Base-by-base conservation (phyloP, 495 filamentous ascomycete genomes). In the Poronia punctata region DNA sequence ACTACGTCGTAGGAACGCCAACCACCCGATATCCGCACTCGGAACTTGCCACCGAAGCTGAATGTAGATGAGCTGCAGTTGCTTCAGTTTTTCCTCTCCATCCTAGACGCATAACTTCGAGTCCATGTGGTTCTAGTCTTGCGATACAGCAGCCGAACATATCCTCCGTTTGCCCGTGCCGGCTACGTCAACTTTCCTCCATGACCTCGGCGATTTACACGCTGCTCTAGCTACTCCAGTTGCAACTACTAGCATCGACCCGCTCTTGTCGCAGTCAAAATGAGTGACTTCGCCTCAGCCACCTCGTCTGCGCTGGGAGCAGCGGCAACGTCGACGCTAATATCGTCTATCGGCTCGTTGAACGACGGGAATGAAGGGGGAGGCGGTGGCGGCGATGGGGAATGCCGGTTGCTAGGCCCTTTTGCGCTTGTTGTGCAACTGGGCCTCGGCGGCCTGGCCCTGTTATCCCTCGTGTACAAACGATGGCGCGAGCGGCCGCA, bases 401-500 rank as follows among this genome's bases (percentile, higher is more conserved):
- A 96, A 64, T 96, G 88, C 57, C 70, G 78, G 41, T 68, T 96
- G 1, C 74, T 96, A 1, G 88, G 88, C 0, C 75, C 86, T 0
- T 95, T 93, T 47, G 90, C 92, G 17, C 72, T 98, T 19, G 59
- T 98, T 25, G 79, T 97, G 3, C 92, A 98, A 59, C 80, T 79
- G 16, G 85, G 87, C 4, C 75, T 98, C n/a, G 92, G 92, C 14
- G 74, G 69, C 17, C 63, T 96, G 23, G 92, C 92, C 11, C 64
- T 97, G 20, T 62, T 88, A 23, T 83, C 88, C 4, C 73, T 98
- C 14, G 88, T 97, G 12, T 95, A 79, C 62, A 98, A 98, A 64
- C 76, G 92, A 47, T 95, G 84, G 77, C 75, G 85, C 45, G 92
- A 98, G 65, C 71, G 83, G 18, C 90, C 90, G 1, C 90, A 95